Percentiles rank a stretch among this genome's conserved stretches.
phyloP scores from a whole-genome alignment of 73 alveolate genomes.

The Halteria grandinella region DNA sequence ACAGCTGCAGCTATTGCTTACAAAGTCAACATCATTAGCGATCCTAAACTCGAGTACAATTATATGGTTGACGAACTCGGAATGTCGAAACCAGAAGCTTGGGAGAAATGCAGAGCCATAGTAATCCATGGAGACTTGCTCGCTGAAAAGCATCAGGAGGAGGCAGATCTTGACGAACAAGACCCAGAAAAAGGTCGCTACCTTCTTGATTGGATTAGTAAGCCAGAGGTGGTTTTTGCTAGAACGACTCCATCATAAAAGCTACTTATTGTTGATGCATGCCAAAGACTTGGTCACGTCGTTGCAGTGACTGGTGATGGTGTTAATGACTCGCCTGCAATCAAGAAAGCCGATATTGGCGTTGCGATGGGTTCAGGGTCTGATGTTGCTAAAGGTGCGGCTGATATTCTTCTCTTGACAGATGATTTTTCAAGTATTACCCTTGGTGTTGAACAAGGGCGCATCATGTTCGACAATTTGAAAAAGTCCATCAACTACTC shows the following conservation, averaged over 20 bases:
- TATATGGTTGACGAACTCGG: conserved; percentile 68
- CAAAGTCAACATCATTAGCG: conserved; percentile 71
- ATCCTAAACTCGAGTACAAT: conserved; percentile 69
- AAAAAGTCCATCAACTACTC: conserved; percentile 85
- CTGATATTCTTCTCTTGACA: conserved; percentile 89
- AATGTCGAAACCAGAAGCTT: conserved; percentile 67
- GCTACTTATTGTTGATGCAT: conserved; percentile 94
- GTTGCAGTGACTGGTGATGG: conserved; percentile 99
- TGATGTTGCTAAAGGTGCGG: conserved; percentile 92
- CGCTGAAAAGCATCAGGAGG: conserved; percentile 69
- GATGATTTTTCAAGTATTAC: conserved; percentile 72
- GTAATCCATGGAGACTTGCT: conserved; percentile 85
- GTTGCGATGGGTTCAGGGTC: conserved; percentile 76
- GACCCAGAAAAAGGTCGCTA: conserved; percentile 80
- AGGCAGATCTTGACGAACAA: conserved; percentile 67
- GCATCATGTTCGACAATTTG: conserved; percentile 91
- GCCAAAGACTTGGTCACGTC: conserved; percentile 93
- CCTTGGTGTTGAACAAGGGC: conserved; percentile 90
- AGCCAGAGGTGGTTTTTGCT: conserved; percentile 94
- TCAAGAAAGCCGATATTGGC: conserved; percentile 89
- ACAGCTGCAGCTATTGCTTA: conserved; percentile 98
- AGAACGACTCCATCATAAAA: conserved; percentile 97
- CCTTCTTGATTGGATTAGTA: conserved; percentile 69
- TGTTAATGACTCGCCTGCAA: conserved; percentile 95
- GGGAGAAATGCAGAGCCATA: conserved; percentile 67